phyloP scores from a whole-genome alignment of 805 yeast species.

The Lipomyces kockii region DNA sequence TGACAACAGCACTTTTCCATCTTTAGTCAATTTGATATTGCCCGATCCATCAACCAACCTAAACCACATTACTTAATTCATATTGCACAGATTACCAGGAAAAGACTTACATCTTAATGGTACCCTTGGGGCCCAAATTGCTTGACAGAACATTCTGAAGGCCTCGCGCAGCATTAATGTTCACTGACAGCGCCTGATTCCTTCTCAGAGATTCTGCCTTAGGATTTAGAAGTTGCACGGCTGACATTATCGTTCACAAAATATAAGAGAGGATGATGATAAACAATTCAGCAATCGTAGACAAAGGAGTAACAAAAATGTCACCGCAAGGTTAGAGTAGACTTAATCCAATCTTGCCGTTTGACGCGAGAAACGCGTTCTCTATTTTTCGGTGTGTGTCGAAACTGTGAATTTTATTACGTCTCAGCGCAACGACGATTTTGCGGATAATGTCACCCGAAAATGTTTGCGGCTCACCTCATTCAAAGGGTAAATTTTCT shows the following conservation, averaged over 20 bases:
- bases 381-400: not conserved
- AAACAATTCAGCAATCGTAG: not conserved
- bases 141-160: slow-evolving; percentile 89
- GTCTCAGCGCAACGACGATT: not conserved
- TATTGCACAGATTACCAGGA: not conserved
- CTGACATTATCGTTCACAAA: slow-evolving; percentile 23
- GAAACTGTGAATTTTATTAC: not conserved
- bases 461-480: not conserved
- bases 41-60: slow-evolving; percentile 93
- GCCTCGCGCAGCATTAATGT: slow-evolving; percentile 95
- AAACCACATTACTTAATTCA: not conserved
- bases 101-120: slow-evolving; percentile 74
- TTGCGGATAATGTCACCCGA: not conserved
- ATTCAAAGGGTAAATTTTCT: not conserved
- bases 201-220: slow-evolving; percentile 97
- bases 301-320: not conserved
- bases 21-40: slow-evolving; percentile 91
- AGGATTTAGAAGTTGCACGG: slow-evolving; percentile 84
- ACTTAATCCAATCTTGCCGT: not conserved
- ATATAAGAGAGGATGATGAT: not conserved
- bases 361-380: not conserved
- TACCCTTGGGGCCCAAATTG: slow-evolving; percentile 96
- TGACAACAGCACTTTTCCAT: slow-evolving; percentile 88
- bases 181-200: slow-evolving; percentile 92
- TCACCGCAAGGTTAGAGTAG: not conserved